These are phyloP conservation scores for Phylloporus sp. DNA, from an alignment of 768 basidiomycete species.

Conservation along the genomic window DNA sequence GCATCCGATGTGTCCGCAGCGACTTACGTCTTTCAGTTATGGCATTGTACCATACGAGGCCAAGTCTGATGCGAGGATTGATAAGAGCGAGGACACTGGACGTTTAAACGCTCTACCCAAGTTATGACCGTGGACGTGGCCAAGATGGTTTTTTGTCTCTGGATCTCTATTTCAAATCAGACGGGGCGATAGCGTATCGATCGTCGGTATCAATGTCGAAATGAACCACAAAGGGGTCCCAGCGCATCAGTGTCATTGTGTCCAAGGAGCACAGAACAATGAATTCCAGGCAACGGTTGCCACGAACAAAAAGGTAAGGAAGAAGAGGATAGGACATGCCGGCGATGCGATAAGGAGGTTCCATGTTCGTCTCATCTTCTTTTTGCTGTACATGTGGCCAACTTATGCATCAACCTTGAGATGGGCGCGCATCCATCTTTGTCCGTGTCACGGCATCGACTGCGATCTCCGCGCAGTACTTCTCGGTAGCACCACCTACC, in stretches of 20 bases:
- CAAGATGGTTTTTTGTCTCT: too few species aligned
- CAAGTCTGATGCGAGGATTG: too few species aligned
- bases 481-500: slow-evolving; percentile 2
- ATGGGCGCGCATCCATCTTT: neutral
- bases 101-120: too few species aligned
- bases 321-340: neutral
- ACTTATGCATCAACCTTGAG: too few species aligned
- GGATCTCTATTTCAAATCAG: neutral
- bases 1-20: too few species aligned
- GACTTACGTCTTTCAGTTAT: too few species aligned
- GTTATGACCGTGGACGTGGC: too few species aligned
- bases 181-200: neutral
- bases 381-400: neutral
- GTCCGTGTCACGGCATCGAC: slow-evolving; percentile 10
- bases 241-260: neutral
- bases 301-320: neutral
- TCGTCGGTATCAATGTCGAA: neutral
- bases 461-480: slow-evolving; percentile 14
- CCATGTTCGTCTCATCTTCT: neutral
- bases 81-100: too few species aligned
- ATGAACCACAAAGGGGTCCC: neutral
- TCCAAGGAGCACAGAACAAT: too few species aligned
- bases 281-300: neutral
- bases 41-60: too few species aligned
- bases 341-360: neutral